Base-by-base conservation (phyloP, 2,329 filamentous ascomycete genomes). In the Paecilomyces sp. region DNA sequence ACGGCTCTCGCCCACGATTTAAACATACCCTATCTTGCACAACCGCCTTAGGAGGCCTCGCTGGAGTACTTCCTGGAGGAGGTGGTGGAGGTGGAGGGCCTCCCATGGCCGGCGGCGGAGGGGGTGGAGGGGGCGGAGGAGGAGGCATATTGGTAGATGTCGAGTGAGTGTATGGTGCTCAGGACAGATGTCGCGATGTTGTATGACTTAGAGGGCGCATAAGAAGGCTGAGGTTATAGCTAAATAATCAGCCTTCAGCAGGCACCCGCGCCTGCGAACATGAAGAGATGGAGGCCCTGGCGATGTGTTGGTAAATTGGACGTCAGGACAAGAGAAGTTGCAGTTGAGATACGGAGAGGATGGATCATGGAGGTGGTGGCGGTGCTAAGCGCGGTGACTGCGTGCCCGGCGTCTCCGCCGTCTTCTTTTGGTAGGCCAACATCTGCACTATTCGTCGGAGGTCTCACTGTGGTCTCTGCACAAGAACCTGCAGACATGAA, bases 111-210 rank as follows among this genome's bases (percentile, higher is more conserved):
- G 80, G 79, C 59, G 83, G 85, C 50, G 87, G 89, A 34, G 89
- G 89, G 1, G 88, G 89, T 11, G 89, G 88, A 2, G 89, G 88
- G 58, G 88, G 87, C 54, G 86, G 83, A 57, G 83, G 83, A 68
- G 78, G 75, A 67, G 78, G 76, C 73, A 77, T 77, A 57, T 60
- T 71, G 61, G 62, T 58, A 61, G 41, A 47, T 22, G 41, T 47
- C 41, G 41, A n/a, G 15, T 9, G 41, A 22, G 6, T 15, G 41
- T 47, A 18, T 11, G 3, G 41, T 18, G 18, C n/a, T 47, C 18
- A 47, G n/a, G 41, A 47, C n/a, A 24, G 11, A 54, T 11, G 30
- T 9, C 30, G 30, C n/a, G 52, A 47, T 18, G 41, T 47, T 47
- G 41, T 30, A 22, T 30, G 50, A 24, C 31, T 18, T 33, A 30